A percentile compares a stretch with the other conserved stretches of the same genome.
Conservation (phyloP, 345 rosid genomes). For the Reutealis trisperma region DNA sequence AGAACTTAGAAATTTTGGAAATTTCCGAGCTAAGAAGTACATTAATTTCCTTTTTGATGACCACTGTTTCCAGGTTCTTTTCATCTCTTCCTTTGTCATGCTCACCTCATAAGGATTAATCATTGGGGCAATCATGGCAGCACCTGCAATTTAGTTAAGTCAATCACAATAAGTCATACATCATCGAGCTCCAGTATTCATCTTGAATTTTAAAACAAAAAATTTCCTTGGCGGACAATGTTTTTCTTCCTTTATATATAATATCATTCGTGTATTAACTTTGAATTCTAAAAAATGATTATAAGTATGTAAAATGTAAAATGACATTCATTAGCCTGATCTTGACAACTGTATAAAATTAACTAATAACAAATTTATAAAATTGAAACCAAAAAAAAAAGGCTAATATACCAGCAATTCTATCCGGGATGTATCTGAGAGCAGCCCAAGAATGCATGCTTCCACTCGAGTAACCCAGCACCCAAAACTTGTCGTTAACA, state of each 20-base stretch:
- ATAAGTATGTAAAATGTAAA: not conserved
- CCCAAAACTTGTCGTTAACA: slow-evolving; percentile 74
- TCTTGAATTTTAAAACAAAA: not conserved
- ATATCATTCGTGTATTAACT: not conserved
- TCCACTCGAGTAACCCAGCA: slow-evolving; percentile 79
- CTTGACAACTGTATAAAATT: not conserved
- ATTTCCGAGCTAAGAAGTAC: slow-evolving; percentile 66
- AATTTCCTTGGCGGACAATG: not conserved
- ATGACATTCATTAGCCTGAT: not conserved
- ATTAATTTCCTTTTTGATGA: slow-evolving; percentile 54
- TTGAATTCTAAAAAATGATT: not conserved
- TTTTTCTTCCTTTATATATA: too few relatives aligned
- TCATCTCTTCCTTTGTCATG: slow-evolving; percentile 77
- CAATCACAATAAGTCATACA: not conserved
- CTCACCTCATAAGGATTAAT: slow-evolving; percentile 79
- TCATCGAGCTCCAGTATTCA: not conserved
- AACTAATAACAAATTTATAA: not conserved
- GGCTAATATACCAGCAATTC: slow-evolving; percentile 66
- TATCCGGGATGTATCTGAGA: slow-evolving; percentile 71
- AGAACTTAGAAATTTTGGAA: slow-evolving; percentile 62
- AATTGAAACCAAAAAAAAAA: not conserved
- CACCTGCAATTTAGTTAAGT: slow-evolving; percentile 56
- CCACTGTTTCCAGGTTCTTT: slow-evolving; percentile 73
- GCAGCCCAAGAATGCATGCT: slow-evolving; percentile 96
- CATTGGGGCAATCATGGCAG: slow-evolving; percentile 72